Percentiles rank a stretch among this genome's conserved stretches.
Conservation (phyloP, 352 stramenopile genomes). For the Phytophthora pseudosyringae region DNA sequence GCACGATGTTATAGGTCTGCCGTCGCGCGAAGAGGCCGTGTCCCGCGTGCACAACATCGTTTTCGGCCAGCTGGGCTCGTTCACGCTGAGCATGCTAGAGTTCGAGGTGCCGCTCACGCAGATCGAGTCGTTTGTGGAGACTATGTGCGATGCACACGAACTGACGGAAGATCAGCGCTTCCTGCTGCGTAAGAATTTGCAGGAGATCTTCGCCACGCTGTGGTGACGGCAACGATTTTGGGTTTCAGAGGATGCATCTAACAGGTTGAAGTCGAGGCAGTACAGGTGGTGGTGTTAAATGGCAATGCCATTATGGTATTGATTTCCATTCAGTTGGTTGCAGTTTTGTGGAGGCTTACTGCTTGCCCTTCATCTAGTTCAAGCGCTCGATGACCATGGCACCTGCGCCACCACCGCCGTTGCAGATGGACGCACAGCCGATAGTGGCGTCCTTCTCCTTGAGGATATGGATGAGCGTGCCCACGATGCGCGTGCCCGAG, state of each 20-base stretch:
- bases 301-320: conserved; percentile 4
- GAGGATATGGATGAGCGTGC: conserved; percentile 94
- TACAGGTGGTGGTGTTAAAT: conserved; percentile 8
- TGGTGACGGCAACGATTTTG: conserved; percentile 25
- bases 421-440: conserved; percentile 97
- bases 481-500: conserved; percentile 94
- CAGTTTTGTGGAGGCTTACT: conserved; percentile 1
- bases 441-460: conserved; percentile 96
- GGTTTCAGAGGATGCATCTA: conserved; percentile 13
- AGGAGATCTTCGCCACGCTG: conserved; percentile 66
- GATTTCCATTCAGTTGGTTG: conserved; percentile 11
- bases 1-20: conserved; percentile 37
- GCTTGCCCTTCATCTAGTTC: conserved; percentile 42
- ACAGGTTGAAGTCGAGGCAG: conserved; percentile 5
- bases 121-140: conserved; percentile 89
- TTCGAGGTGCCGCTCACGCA: conserved; percentile 81
- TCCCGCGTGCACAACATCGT: conserved; percentile 89
- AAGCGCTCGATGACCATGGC: conserved; percentile 96
- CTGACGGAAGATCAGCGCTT: conserved; percentile 88
- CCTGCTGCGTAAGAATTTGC: conserved; percentile 78
- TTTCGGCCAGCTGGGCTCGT: conserved; percentile 85
- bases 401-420: conserved; percentile 97
- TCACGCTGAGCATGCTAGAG: conserved; percentile 90
- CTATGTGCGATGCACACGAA: conserved; percentile 88
- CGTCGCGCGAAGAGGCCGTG: conserved; percentile 83